phyloP scores from a whole-genome alignment of 1,284 basidiomycete genomes.

The Gymnopus androsaceus region DNA sequence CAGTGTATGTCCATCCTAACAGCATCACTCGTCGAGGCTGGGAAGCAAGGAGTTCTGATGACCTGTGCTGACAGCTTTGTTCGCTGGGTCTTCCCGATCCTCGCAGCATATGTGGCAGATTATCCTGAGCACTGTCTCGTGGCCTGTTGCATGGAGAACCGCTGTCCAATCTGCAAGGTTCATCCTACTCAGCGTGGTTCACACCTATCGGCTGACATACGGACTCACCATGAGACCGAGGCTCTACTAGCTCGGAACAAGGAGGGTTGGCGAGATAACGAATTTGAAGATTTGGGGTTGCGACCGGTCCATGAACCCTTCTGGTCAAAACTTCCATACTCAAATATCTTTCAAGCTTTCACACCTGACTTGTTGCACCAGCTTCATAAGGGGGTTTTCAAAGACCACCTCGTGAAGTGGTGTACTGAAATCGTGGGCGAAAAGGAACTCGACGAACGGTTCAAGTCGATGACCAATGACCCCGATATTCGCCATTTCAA shows the following conservation, averaged over 20 bases:
- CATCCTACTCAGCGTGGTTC: constrained; percentile 18
- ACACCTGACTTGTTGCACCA: constrained; percentile 34
- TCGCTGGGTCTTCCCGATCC: constrained; percentile 33
- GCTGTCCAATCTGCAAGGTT: constrained; percentile 22
- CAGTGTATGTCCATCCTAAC: constrained; percentile 36
- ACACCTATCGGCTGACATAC: constrained; percentile 1
- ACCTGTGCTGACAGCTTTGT: constrained; percentile 36
- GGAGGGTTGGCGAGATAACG: neutral
- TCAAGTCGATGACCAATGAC: too few relatives aligned
- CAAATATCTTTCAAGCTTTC: constrained; percentile 25
- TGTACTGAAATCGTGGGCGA: too few relatives aligned
- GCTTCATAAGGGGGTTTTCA: constrained; percentile 35
- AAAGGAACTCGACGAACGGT: too few relatives aligned
- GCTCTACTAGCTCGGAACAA: neutral
- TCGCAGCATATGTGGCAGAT: constrained; percentile 44
- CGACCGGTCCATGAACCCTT: too few relatives aligned
- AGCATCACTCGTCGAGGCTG: constrained; percentile 33
- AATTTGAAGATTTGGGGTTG: too few relatives aligned
- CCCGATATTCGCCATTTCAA: too few relatives aligned
- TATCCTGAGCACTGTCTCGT: constrained; percentile 46
- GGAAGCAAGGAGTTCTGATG: constrained; percentile 32
- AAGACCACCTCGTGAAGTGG: too few relatives aligned
- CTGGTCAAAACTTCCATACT: constrained; percentile 26
- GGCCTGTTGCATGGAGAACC: constrained; percentile 5
- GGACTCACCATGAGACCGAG: constrained; percentile 1